Percentiles rank a stretch among this genome's conserved stretches.
phyloP scores from a whole-genome alignment of 495 filamentous ascomycete species.

The Hypoxylon crocopeplum region DNA sequence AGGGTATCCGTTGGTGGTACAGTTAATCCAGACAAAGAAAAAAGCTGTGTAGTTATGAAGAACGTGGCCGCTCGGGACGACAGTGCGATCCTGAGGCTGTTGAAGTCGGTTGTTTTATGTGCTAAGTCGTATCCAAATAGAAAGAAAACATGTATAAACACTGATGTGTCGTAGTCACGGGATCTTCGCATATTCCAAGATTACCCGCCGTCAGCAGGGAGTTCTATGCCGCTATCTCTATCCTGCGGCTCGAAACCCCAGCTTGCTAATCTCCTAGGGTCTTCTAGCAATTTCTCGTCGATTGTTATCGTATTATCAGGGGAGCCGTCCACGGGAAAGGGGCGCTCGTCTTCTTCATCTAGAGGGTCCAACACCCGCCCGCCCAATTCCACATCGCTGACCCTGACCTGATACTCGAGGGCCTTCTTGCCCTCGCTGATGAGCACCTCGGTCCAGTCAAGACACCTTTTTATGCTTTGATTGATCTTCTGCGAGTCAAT shows the following conservation, averaged over 20 bases:
- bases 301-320: slow-evolving; percentile 37
- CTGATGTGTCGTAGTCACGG: slow-evolving; percentile 8
- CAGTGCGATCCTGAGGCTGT: slow-evolving; percentile 24
- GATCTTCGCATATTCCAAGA: slow-evolving; percentile 1
- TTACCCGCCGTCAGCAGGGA: slow-evolving; percentile 47
- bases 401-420: slow-evolving; percentile 76
- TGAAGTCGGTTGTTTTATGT: slow-evolving; percentile 32
- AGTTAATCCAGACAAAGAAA: slow-evolving; percentile 29
- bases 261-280: slow-evolving; percentile 7
- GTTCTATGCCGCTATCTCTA: slow-evolving; percentile 61
- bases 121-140: slow-evolving; percentile 33
- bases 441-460: slow-evolving; percentile 84
- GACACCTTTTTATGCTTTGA: slow-evolving; percentile 85
- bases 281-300: slow-evolving; percentile 29
- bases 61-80: slow-evolving; percentile 12
- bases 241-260: slow-evolving; percentile 53
- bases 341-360: slow-evolving; percentile 60
- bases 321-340: slow-evolving; percentile 7
- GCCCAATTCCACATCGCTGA: slow-evolving; percentile 79
- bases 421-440: slow-evolving; percentile 88
- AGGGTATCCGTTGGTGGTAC: slow-evolving; percentile 37
- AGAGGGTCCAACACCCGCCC: slow-evolving; percentile 78
- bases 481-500: slow-evolving; percentile 93
- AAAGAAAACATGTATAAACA: slow-evolving; percentile 23
- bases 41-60: slow-evolving; percentile 14